These are phyloP conservation scores for Leptoxyphium fumago DNA, from an alignment of 2,329 filamentous ascomycete genomes.

Conservation along the genomic window DNA sequence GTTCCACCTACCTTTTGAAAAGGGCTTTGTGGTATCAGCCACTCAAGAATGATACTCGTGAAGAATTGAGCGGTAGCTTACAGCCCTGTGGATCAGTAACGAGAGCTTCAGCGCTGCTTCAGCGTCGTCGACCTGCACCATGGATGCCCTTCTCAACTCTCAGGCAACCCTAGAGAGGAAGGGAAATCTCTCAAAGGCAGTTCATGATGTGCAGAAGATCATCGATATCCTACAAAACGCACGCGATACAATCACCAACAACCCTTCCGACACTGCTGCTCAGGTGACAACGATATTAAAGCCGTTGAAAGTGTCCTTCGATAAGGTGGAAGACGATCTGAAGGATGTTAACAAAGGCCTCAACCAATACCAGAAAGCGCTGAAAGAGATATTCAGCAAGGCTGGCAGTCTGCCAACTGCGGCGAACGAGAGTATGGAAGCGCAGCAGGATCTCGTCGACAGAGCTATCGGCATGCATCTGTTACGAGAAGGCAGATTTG, in stretches of 20 bases:
- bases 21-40: too few species aligned
- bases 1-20: too few species aligned
- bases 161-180: constrained; percentile 56
- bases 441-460: constrained; percentile 67
- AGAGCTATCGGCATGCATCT: constrained; percentile 94
- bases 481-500: constrained; percentile 84
- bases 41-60: too few species aligned
- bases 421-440: constrained; percentile 66
- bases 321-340: constrained; percentile 63
- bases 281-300: constrained; percentile 75
- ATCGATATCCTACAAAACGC: constrained; percentile 64
- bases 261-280: constrained; percentile 55
- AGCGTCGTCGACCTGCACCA: constrained; percentile 13
- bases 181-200: constrained; percentile 53
- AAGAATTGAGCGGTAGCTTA: too few species aligned
- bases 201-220: constrained; percentile 68
- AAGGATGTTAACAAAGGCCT: constrained; percentile 73
- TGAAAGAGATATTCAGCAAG: constrained; percentile 61
- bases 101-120: too few species aligned
- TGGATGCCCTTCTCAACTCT: constrained; percentile 58
- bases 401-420: constrained; percentile 55
- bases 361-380: constrained; percentile 67
- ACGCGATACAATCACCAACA: constrained; percentile 55
- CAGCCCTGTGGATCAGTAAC: too few species aligned
- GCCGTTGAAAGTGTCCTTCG: constrained; percentile 67